phyloP scores from a whole-genome alignment of 331 rosid species.

The Malus hybrid region DNA sequence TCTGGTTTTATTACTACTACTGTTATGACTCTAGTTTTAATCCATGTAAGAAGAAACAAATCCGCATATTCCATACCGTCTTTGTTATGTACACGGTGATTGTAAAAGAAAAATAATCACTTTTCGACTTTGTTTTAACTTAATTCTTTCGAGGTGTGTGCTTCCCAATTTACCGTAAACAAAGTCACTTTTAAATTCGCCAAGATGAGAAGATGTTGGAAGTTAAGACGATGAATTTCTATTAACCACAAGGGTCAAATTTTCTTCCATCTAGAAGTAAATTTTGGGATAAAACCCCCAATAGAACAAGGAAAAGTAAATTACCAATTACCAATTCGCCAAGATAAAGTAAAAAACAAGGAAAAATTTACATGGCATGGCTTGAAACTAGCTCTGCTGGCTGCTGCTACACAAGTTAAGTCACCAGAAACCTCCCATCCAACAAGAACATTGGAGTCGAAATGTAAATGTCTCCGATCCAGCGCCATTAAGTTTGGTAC shows the following conservation, averaged over 20 bases:
- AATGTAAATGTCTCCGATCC: not conserved
- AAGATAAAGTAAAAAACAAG: not conserved
- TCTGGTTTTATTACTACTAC: too few species aligned
- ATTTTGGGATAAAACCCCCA: not conserved
- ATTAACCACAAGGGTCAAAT: too few species aligned
- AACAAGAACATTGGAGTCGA: conserved; percentile 29
- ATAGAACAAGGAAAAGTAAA: not conserved
- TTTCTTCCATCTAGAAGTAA: not conserved
- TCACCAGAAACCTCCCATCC: conserved; percentile 25
- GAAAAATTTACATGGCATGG: conserved; percentile 12
- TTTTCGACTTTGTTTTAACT: too few species aligned
- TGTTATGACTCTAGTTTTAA: too few species aligned
- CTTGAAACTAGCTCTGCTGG: not conserved
- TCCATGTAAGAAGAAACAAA: too few species aligned
- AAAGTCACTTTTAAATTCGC: too few species aligned
- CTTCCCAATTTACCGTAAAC: too few species aligned
- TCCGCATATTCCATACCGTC: too few species aligned
- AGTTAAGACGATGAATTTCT: too few species aligned
- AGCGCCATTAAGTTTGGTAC: conserved; percentile 5
- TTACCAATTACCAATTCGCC: too few species aligned
- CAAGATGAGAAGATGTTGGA: too few species aligned
- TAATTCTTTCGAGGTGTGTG: too few species aligned
- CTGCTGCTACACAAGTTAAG: not conserved
- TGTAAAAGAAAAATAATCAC: not conserved
- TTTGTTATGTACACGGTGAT: not conserved